phyloP scores from a whole-genome alignment of 257 asterid genomes.

The Solanum bulbocastanum region DNA sequence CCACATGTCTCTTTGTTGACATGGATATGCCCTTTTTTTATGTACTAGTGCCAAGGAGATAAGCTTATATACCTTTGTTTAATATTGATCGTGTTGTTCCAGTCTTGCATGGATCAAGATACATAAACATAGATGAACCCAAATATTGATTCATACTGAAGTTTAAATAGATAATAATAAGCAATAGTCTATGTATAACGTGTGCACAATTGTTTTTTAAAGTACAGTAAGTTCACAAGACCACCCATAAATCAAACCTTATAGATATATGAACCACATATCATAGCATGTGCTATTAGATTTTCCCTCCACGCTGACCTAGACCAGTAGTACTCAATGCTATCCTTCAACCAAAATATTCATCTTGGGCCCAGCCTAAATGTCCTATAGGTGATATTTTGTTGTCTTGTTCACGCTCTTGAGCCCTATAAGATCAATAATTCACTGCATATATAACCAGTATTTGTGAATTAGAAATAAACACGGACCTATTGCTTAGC shows the following conservation, averaged over 20 bases:
- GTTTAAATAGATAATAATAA: background rate
- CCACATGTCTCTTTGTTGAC: background rate
- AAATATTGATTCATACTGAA: background rate
- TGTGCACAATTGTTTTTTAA: background rate
- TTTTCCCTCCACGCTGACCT: background rate
- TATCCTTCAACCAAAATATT: background rate
- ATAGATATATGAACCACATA: background rate
- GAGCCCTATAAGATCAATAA: background rate
- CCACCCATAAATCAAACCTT: background rate
- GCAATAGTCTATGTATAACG: background rate
- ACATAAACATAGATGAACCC: background rate
- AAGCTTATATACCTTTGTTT: background rate
- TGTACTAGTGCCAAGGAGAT: background rate
- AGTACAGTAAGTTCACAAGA: background rate
- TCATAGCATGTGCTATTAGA: background rate
- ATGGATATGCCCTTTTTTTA: background rate
- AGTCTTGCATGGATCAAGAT: background rate
- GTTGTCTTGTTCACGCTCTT: background rate
- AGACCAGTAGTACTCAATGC: background rate
- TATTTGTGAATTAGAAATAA: background rate
- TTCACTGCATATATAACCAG: background rate
- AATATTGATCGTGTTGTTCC: background rate
- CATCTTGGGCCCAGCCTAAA: background rate
- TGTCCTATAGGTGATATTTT: background rate
- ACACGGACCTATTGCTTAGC: background rate